Conservation (phyloP, 2,329 filamentous ascomycete genomes). For the Ophiostoma sp. region DNA sequence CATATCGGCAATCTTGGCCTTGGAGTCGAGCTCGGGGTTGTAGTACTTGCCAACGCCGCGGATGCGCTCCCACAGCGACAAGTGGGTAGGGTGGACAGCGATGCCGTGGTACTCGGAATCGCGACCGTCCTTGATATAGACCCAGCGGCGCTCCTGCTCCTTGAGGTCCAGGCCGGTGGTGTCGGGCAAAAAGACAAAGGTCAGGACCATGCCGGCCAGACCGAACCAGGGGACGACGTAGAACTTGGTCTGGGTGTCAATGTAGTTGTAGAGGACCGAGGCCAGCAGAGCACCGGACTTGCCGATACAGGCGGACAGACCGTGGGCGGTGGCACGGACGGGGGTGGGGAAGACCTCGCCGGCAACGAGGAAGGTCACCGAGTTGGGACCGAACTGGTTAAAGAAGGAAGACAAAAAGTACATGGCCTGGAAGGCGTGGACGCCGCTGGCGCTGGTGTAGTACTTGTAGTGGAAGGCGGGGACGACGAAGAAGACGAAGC, state of each 20-base stretch:
- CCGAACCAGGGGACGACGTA: constrained; percentile 95
- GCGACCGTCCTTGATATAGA: constrained; percentile 72
- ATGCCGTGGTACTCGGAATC: constrained; percentile 86
- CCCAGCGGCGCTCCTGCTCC: constrained; percentile 93
- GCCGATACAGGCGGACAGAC: constrained; percentile 85
- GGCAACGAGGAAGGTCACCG: constrained; percentile 90
- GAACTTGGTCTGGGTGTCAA: constrained; percentile 77
- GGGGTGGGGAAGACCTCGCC: constrained; percentile 96
- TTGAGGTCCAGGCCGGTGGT: constrained; percentile 94
- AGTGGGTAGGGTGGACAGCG: constrained; percentile 81
- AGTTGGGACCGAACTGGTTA: constrained; percentile 98
- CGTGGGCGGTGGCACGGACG: constrained; percentile 87
- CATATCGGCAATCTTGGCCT: constrained; percentile 81
- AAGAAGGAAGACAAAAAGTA: constrained; percentile 98
- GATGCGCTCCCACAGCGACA: constrained; percentile 82
- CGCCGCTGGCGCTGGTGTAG: constrained; percentile 65
- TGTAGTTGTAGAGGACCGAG: constrained; percentile 91
- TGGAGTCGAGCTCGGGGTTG: constrained; percentile 74
- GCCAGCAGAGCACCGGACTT: constrained; percentile 85
- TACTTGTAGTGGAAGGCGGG: constrained; percentile 84
- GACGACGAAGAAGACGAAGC: constrained; percentile 88
- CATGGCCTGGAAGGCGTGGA: constrained; percentile 94
- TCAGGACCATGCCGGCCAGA: constrained; percentile 77
- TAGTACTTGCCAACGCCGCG: constrained; percentile 76
- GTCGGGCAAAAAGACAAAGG: constrained; percentile 84